Conservation (phyloP, 352 stramenopile genomes). For the Albugo laibachii region DNA sequence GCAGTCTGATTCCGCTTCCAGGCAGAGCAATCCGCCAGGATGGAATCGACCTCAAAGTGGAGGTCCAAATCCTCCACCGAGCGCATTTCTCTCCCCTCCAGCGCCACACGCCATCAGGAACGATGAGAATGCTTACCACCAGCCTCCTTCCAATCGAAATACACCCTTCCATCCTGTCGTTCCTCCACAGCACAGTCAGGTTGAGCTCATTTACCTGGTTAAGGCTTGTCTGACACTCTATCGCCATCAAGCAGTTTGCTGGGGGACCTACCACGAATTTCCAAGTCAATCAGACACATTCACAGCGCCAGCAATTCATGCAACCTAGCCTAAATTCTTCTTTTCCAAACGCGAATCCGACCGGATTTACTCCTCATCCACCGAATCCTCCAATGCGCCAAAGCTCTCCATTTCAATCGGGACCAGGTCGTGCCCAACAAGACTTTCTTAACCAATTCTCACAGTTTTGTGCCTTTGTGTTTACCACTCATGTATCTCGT, state of each 20-base stretch:
- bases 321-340: background rate
- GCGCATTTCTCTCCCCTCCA: background rate
- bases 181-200: background rate
- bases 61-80: background rate
- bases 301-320: background rate
- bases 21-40: background rate
- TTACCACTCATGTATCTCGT: background rate
- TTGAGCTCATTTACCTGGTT: background rate
- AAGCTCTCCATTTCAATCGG: background rate
- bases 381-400: background rate
- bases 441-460: slow-evolving; percentile 70
- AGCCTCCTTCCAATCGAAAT: slow-evolving; percentile 2
- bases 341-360: background rate
- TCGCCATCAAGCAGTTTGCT: background rate
- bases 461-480: slow-evolving; percentile 13
- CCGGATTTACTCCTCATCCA: background rate
- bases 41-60: background rate
- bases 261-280: background rate
- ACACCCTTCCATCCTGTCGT: background rate
- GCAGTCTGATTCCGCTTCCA: background rate
- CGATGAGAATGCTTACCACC: slow-evolving; percentile 9
- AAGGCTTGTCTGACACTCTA: too few species aligned
- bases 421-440: background rate
- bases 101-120: background rate
- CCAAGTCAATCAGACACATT: background rate